These are phyloP conservation scores for Globisporangium abappressorium DNA, from an alignment of 352 stramenopile genomes.

Conservation along the genomic window DNA sequence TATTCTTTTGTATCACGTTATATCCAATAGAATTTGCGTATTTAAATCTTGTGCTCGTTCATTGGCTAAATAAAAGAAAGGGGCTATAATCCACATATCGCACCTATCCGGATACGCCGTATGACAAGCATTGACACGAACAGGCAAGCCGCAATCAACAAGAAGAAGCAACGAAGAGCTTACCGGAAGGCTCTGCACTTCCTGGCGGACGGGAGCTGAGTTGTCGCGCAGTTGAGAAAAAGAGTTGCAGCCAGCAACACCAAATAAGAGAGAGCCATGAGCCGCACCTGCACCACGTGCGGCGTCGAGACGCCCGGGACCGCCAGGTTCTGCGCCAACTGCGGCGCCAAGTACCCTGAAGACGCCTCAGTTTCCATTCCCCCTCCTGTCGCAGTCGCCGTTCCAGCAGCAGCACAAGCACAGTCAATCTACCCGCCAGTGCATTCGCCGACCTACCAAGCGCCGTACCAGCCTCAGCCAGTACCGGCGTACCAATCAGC, in stretches of 20 bases:
- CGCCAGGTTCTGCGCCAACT: conserved; percentile 10
- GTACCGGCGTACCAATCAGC: neutral
- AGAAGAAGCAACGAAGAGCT: no score
- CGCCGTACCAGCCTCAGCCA: conserved; percentile 1
- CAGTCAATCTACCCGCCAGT: no score
- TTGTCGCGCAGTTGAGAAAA: neutral
- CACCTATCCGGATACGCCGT: no score
- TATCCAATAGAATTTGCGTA: no score
- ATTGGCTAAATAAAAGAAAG: no score
- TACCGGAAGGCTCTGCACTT: no score
- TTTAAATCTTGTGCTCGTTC: no score
- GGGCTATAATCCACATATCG: no score
- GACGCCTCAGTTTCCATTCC: neutral
- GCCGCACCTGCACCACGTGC: conserved; percentile 5
- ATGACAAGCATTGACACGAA: no score
- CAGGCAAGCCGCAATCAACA: no score
- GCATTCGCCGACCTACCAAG: neutral
- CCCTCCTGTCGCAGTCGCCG: neutral
- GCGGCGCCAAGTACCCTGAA: conserved; percentile 1
- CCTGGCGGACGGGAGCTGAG: no score
- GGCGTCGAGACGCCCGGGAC: conserved; percentile 7
- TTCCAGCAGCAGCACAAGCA: neutral
- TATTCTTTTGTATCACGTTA: no score
- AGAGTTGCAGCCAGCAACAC: neutral
- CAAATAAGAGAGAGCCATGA: neutral